Conservation (phyloP, 768 basidiomycete genomes). For the Lactifluus piperatus region DNA sequence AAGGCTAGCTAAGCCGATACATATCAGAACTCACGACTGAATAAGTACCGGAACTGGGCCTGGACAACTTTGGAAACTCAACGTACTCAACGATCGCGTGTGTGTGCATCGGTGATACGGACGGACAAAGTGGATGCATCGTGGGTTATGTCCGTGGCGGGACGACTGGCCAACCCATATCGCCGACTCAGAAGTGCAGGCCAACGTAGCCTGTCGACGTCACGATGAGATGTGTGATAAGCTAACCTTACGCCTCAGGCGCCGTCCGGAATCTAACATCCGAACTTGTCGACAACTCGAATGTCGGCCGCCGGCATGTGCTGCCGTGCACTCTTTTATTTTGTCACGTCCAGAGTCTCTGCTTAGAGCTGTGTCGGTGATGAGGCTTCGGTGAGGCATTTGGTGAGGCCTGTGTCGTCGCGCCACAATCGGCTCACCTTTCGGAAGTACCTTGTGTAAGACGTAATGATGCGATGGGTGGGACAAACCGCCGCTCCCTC, state of each 20-base stretch:
- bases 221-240: too few relatives aligned
- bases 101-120: neutral
- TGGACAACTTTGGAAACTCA: neutral
- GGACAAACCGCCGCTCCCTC: neutral
- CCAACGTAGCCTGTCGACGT: too few relatives aligned
- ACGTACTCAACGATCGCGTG: neutral
- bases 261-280: too few relatives aligned
- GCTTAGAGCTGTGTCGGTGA: neutral
- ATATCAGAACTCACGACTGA: neutral
- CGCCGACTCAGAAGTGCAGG: too few relatives aligned
- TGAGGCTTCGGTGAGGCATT: too few relatives aligned
- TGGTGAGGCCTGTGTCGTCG: neutral
- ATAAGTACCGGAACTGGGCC: neutral
- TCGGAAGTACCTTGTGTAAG: neutral
- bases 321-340: too few relatives aligned
- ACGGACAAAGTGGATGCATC: neutral
- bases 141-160: neutral
- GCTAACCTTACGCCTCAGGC: neutral
- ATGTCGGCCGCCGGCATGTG: too few relatives aligned
- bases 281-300: too few relatives aligned
- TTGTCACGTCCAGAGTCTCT: neutral
- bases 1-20: neutral
- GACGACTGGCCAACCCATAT: neutral
- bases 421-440: neutral
- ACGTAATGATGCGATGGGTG: slow-evolving; percentile 8